These are phyloP conservation scores for Heterobasidion occidentale DNA, from an alignment of 1,284 basidiomycete species.

Conservation along the genomic window DNA sequence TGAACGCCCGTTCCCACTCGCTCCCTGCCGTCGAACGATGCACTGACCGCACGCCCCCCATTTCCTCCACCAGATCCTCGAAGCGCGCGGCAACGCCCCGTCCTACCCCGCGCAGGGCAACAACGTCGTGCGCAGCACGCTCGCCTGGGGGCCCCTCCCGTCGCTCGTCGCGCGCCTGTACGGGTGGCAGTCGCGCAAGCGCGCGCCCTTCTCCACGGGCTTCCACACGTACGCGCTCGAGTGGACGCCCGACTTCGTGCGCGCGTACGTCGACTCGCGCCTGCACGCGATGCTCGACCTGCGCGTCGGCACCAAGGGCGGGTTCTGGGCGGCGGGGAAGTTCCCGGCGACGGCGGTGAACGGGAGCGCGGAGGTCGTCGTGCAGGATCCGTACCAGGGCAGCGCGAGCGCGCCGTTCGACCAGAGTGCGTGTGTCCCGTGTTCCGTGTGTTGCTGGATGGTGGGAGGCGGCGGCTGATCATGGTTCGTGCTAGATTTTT, in stretches of 20 bases:
- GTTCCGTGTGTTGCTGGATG: constrained; percentile 1
- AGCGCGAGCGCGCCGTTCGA: constrained; percentile 69
- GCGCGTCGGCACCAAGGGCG: constrained; percentile 25
- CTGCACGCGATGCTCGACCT: constrained; percentile 45
- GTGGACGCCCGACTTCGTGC: constrained; percentile 72
- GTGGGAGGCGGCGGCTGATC: too few species aligned
- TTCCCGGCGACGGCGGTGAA: constrained; percentile 34
- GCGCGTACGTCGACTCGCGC: constrained; percentile 39
- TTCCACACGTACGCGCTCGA: constrained; percentile 76
- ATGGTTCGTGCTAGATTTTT: constrained; percentile 48
- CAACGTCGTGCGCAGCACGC: constrained; percentile 65
- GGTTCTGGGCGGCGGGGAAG: constrained; percentile 27
- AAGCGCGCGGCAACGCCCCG: constrained; percentile 58
- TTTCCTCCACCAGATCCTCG: constrained; percentile 59
- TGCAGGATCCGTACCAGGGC: constrained; percentile 37
- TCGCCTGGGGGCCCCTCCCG: constrained; percentile 71
- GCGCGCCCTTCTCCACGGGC: constrained; percentile 49
- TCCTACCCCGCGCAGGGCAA: constrained; percentile 57
- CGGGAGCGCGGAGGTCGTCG: constrained; percentile 35
- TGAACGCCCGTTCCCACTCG: not conserved
- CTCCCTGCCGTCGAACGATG: constrained; percentile 1
- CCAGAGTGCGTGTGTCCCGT: constrained; percentile 36
- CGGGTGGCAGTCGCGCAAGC: constrained; percentile 64
- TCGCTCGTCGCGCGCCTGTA: constrained; percentile 50
- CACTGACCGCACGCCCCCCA: not conserved